Conservation (phyloP, 164 flowering plant species). For the Tinospora cordifolia region DNA sequence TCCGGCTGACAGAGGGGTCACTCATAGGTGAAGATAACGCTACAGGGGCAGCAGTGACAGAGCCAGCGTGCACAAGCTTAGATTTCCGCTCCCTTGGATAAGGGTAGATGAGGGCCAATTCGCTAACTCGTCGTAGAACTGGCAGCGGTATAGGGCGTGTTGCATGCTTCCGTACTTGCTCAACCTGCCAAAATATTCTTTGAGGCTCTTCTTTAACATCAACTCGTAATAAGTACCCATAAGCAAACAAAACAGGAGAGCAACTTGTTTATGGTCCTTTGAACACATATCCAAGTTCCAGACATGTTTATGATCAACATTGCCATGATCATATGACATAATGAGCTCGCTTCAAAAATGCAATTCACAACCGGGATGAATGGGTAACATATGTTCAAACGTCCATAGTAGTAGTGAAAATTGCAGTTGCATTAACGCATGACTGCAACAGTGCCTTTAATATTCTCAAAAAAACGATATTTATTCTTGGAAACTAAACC, state of each 20-base stretch:
- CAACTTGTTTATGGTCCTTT: too few species aligned
- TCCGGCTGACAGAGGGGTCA: conserved; percentile 15
- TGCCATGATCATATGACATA: too few species aligned
- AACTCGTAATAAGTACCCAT: neutral
- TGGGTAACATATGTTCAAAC: too few species aligned
- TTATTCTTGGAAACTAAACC: neutral
- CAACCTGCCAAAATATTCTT: conserved; percentile 36
- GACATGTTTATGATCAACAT: neutral
- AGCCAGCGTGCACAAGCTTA: conserved; percentile 10
- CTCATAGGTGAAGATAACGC: neutral
- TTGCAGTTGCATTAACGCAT: too few species aligned
- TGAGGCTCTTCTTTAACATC: neutral
- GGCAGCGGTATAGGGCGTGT: conserved; percentile 39
- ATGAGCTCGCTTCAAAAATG: too few species aligned
- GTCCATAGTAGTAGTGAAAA: too few species aligned
- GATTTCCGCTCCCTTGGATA: conserved; percentile 35
- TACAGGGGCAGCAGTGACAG: neutral
- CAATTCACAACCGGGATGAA: too few species aligned
- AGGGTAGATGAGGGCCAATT: conserved; percentile 45
- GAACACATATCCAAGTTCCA: neutral
- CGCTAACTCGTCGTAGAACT: conserved; percentile 41
- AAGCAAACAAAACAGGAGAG: too few species aligned
- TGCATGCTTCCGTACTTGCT: conserved; percentile 29
- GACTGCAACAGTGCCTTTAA: too few species aligned
- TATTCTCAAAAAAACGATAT: too few species aligned